Evolutionary conservation across 2,329 filamentous ascomycete genomes (phyloP), one percentile per base, ranked within the genome.

Genomic region (Colletotrichum coccodes): DNA sequence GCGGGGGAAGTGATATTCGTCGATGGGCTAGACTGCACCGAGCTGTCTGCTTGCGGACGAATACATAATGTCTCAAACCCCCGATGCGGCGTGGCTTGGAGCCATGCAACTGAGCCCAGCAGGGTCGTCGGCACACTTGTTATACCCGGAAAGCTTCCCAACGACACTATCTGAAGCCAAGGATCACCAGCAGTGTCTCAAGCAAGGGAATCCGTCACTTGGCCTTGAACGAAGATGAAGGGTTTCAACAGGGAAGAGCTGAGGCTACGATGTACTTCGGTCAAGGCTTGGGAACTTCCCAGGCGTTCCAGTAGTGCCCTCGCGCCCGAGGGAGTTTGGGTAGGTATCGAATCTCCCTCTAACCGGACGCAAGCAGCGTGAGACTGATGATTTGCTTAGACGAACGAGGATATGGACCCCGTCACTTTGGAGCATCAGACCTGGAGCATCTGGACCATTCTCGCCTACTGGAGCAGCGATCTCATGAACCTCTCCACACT

Each of bases 291-390:
- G 84, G 76, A 84, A 68, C 76, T 86, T 36, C 83, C 82, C 8
- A 85, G 85, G 76, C 82, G 84, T 72, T 79, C 81, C 6, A 81
- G 82, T 3, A 82, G 82, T 8, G 79, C 83, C 9, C 76, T 86
- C 40, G 84, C 84, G 16, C 83, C 83, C 2, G 76, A 79, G 16
- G 73, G 84, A 72, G 79, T 85, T 32, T 84, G 82, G 81, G 64
- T 70, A 76, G 36, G 74, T 21, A 54, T 16, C 16, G 34, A 46
- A 11, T n/a, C 36, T n/a, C 26, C 23, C 14, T 32, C 9, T 21
- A 28, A 40, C 12, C 21, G 18, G n/a, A 32, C n/a, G n/a, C 6
- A 40, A 28, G 23, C 28, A 18, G 6, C 34, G 1, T 21, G 5
- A 14, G 53, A 16, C 49, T 66, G 11, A 54, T 26, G 8, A 30